Conservation (phyloP, 2,329 filamentous ascomycete genomes). For the Colletotrichum euphorbiae region DNA sequence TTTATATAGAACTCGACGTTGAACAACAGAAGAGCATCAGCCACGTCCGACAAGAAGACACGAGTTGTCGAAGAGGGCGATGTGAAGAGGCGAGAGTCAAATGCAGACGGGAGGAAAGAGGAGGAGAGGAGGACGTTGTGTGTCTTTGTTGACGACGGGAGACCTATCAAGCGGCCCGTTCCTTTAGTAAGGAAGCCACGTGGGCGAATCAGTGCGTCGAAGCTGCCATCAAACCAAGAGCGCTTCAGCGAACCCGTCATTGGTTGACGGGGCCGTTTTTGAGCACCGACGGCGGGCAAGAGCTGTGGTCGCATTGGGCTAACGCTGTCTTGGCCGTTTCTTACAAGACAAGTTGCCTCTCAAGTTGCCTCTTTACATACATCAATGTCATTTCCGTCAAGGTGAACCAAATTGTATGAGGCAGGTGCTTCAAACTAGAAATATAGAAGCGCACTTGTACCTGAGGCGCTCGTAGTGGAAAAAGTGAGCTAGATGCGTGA, state of each 20-base stretch:
- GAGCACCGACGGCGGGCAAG: not conserved
- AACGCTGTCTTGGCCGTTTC: slow-evolving; percentile 12
- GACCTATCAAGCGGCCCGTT: slow-evolving; percentile 34
- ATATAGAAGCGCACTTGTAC: not conserved
- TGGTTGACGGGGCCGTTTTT: slow-evolving; percentile 15
- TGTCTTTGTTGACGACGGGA: slow-evolving; percentile 29
- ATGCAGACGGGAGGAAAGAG: not conserved
- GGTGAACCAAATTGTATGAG: slow-evolving; percentile 2
- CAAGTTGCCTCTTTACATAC: too few relatives aligned
- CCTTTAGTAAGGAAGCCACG: slow-evolving; percentile 28
- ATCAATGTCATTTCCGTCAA: not conserved
- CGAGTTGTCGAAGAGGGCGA: not conserved
- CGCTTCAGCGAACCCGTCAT: slow-evolving; percentile 17
- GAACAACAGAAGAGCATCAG: not conserved
- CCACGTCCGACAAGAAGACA: slow-evolving; percentile 2
- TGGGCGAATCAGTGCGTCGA: slow-evolving; percentile 32
- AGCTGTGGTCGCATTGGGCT: not conserved
- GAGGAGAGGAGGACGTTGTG: slow-evolving; percentile 16
- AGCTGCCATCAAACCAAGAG: slow-evolving; percentile 20
- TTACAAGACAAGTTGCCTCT: not conserved
- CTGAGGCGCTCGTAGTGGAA: not conserved
- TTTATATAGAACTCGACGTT: not conserved
- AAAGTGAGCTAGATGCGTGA: not conserved
- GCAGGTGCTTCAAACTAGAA: not conserved
- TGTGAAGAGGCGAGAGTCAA: not conserved